A percentile compares a stretch with the other conserved stretches of the same genome.
Evolutionary conservation across 83 land plant genomes (phyloP).

Genomic region (Thuja plicata): DNA sequence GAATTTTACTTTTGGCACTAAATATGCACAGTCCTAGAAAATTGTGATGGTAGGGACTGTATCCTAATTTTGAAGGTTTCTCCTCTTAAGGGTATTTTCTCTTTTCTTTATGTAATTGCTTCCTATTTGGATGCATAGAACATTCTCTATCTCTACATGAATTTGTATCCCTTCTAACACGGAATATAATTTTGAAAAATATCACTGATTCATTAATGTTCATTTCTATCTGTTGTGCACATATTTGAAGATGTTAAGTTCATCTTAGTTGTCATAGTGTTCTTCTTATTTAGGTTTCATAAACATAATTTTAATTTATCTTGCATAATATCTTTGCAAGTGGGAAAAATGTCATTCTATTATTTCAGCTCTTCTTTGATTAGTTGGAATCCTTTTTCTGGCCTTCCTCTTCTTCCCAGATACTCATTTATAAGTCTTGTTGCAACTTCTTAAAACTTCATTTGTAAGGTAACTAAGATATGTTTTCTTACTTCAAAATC

Average conservation of each 20-base stretch:
- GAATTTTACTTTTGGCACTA: background rate
- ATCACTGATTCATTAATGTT: background rate
- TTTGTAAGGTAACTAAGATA: too few species aligned
- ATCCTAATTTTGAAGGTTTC: background rate
- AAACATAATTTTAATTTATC: background rate
- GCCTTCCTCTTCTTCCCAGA: slow-evolving; percentile 62
- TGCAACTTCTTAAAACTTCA: slow-evolving; percentile 45
- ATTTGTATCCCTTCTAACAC: background rate
- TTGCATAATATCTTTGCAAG: slow-evolving; percentile 20
- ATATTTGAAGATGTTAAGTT: background rate
- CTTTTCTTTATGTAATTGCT: background rate
- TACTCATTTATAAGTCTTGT: slow-evolving; percentile 36
- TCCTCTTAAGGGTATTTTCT: background rate
- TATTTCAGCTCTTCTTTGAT: slow-evolving; percentile 23
- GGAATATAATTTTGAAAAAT: background rate
- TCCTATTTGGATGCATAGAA: background rate
- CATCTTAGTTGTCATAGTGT: background rate
- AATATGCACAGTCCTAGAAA: background rate
- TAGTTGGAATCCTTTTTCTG: slow-evolving; percentile 34
- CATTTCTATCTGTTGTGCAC: background rate
- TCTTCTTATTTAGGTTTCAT: background rate
- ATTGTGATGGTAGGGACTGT: background rate
- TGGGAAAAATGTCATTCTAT: slow-evolving; percentile 41
- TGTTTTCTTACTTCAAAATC: too few species aligned
- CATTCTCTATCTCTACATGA: background rate